Base-by-base conservation (phyloP, 2,329 filamentous ascomycete species). In the Cladosporium phlei region DNA sequence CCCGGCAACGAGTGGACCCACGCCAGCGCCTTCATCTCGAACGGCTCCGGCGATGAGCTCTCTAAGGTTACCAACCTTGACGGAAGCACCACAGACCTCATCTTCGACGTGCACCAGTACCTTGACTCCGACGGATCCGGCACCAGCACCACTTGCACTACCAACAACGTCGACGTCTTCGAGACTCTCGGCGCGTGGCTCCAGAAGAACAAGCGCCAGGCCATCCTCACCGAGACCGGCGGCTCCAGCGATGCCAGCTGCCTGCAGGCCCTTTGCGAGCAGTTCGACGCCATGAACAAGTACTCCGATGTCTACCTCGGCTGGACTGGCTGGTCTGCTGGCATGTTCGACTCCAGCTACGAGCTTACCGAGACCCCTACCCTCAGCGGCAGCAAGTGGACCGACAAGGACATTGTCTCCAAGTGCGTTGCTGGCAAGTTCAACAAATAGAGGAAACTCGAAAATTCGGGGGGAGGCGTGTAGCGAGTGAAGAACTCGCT, bases 1-100 rank as follows among this genome's bases (percentile, higher is more conserved):
- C 78, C 83, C 0, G 82, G 82, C 2, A 81, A 72, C 32, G 76
- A 77, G 40, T 60, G 53, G 50, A 58, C 57, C 6, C 50, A 52
- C 44, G 58, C 55, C n/a, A 51, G 54, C 32, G 38, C 38, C 16
- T 58, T 57, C 49, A 47, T 60, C 50, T 47, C 49, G 40, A 49
- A 59, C 50, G 59, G 60, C 44, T 63, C 59, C 9, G 60, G 52
- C 21, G 52, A 52, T 4, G 59, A 58, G 3, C 55, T 63, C 11
- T 33, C 22, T 34, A 55, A 51, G 9, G 49, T 48, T 11, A 44
- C 29, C 12, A 56, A 56, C 48, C 43, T 49, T 16, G 61, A 65
- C 52, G 62, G 61, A 46, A 52, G 51, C 29, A 62, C 53, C 17
- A 50, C 47, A 49, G 57, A 58, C 50, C 56, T 65, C 33, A 59